phyloP scores from a whole-genome alignment of 129 eudicot species.

The Lactuca saligna region DNA sequence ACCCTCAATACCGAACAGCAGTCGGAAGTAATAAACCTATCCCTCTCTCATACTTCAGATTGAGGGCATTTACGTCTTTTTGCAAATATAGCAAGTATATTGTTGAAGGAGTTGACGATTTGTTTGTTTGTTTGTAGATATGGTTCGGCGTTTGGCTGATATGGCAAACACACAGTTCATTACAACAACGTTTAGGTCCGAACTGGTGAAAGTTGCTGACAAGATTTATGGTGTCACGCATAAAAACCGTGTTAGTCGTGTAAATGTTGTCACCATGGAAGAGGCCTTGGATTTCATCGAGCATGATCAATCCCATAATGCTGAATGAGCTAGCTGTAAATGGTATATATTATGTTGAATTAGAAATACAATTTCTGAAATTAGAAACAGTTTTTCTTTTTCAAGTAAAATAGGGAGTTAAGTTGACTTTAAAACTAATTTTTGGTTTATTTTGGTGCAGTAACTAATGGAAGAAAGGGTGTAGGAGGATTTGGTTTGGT shows the following conservation, averaged over 20 bases:
- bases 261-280: constrained; percentile 64
- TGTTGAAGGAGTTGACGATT: constrained; percentile 37
- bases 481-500: not conserved
- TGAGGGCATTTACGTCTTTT: not conserved
- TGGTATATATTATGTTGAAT: too few species aligned
- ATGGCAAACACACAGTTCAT: constrained; percentile 83
- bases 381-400: too few species aligned
- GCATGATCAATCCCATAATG: constrained; percentile 84
- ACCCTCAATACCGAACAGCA: constrained; percentile 98
- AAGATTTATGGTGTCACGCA: constrained; percentile 94
- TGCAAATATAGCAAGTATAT: not conserved
- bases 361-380: too few species aligned
- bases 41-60: constrained; percentile 43
- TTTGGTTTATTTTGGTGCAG: not conserved
- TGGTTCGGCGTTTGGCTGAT: constrained; percentile 97
- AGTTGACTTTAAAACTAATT: not conserved
- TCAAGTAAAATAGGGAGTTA: too few species aligned
- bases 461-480: not conserved
- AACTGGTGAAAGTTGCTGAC: constrained; percentile 94
- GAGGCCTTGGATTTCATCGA: constrained; percentile 86
- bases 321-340: constrained; percentile 60
- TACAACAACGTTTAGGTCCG: constrained; percentile 85
- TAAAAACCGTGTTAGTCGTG: constrained; percentile 87
- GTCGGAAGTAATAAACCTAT: constrained; percentile 77
- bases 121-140: constrained; percentile 47